Conservation (phyloP, 495 filamentous ascomycete species). For the Penicillium nucicola region DNA sequence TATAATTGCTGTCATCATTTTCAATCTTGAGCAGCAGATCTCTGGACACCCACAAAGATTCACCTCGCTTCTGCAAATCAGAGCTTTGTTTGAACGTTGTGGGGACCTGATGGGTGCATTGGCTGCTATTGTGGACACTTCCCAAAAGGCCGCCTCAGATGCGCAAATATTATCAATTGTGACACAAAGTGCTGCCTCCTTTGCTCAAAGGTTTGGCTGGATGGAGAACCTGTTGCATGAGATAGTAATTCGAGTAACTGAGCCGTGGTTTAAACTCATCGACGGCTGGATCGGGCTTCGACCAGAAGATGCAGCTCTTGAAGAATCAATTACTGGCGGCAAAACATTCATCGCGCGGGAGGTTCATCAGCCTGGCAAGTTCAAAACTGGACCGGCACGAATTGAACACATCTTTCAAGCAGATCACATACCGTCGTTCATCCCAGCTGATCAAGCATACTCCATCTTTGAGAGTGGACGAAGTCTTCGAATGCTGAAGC, state of each 20-base stretch:
- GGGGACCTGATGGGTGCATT: conserved; percentile 62
- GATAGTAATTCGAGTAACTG: conserved; percentile 60
- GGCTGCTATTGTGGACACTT: conserved; percentile 52
- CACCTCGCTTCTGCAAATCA: conserved; percentile 60
- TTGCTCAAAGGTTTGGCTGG: conserved; percentile 60
- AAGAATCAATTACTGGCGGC: conserved; percentile 41
- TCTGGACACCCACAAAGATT: conserved; percentile 18
- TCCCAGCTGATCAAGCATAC: conserved; percentile 60
- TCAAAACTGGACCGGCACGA: conserved; percentile 49
- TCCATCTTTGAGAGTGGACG: conserved; percentile 74
- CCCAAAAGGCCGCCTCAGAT: conserved; percentile 55
- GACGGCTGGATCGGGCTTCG: conserved; percentile 77
- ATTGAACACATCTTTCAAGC: conserved; percentile 60
- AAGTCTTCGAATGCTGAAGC: conserved; percentile 69
- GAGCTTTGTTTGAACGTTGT: conserved; percentile 60
- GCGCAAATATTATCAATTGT: conserved; percentile 67
- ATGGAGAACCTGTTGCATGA: conserved; percentile 62
- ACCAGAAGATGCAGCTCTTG: conserved; percentile 46
- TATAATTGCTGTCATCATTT: conserved; percentile 31
- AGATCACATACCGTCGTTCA: conserved; percentile 62
- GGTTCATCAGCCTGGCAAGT: conserved; percentile 42
- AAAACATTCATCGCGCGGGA: conserved; percentile 60
- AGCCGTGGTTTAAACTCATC: conserved; percentile 67
- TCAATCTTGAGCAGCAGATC: conserved; percentile 38
- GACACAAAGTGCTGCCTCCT: conserved; percentile 58